Percentiles rank a stretch among this genome's conserved stretches.
Conservation (phyloP, 345 rosid genomes). For the Rhodamnia argentea region DNA sequence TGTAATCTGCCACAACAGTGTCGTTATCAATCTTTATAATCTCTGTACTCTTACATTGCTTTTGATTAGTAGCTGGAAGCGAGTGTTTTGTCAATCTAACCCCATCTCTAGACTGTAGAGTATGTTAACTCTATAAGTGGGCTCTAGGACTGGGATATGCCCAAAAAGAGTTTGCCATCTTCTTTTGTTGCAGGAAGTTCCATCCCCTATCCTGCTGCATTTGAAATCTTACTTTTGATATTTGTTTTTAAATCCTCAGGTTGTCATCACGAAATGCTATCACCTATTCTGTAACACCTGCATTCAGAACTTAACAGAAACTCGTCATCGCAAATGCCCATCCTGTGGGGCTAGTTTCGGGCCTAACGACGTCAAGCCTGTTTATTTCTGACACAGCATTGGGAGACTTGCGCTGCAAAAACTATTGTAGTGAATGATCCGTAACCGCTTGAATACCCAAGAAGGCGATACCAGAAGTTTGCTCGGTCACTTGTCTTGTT, state of each 20-base stretch:
- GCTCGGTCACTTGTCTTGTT: not conserved
- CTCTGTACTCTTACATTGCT: not conserved
- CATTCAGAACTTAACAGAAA: constrained; percentile 59
- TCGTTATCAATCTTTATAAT: not conserved
- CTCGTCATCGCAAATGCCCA: constrained; percentile 86
- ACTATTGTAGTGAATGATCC: not conserved
- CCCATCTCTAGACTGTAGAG: not conserved
- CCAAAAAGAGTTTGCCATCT: not conserved
- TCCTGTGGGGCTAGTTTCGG: constrained; percentile 79
- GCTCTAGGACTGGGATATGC: not conserved
- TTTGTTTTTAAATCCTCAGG: constrained; percentile 25
- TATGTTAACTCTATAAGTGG: not conserved
- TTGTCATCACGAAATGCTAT: constrained; percentile 93
- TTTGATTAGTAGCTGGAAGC: not conserved
- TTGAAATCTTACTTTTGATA: not conserved
- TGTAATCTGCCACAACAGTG: not conserved
- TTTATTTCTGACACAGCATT: constrained; percentile 51
- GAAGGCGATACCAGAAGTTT: not conserved
- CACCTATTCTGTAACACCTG: constrained; percentile 90
- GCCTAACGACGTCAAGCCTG: constrained; percentile 83
- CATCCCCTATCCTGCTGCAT: not conserved
- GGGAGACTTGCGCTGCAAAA: not conserved
- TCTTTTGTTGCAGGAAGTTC: not conserved
- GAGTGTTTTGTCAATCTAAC: not conserved
- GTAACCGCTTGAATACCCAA: not conserved